These are phyloP conservation scores for Chaetomium olivaceum DNA, from an alignment of 2,329 filamentous ascomycete species.

Conservation along the genomic window DNA sequence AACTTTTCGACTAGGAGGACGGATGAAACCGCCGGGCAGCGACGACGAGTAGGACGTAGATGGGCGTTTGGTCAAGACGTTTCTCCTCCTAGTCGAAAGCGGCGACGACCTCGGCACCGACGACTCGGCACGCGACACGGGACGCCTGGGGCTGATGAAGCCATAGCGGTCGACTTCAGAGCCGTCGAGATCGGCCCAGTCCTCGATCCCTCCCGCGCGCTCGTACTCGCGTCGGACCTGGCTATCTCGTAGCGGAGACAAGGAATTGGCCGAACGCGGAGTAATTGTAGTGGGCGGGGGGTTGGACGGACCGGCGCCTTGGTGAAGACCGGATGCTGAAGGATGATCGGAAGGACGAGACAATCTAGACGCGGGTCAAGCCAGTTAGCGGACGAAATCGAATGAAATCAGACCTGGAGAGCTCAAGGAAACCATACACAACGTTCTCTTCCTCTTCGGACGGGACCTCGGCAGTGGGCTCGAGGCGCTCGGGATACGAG, in stretches of 20 bases:
- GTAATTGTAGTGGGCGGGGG: conserved; percentile 39
- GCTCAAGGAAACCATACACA: conserved; percentile 57
- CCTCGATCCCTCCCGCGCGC: conserved; percentile 61
- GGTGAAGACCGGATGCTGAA: conserved; percentile 25
- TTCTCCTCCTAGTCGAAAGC: conserved; percentile 49
- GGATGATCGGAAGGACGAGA: conserved; percentile 26
- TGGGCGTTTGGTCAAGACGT: conserved; percentile 46
- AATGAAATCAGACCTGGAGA: conserved; percentile 33
- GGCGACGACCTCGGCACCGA: conserved; percentile 47
- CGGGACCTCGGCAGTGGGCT: conserved; percentile 53
- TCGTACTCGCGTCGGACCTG: conserved; percentile 45
- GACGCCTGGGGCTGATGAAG: conserved; percentile 58
- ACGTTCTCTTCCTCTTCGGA: conserved; percentile 55
- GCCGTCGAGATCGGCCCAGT: conserved; percentile 65
- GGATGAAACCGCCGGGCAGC: conserved; percentile 41
- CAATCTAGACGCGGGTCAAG: conserved; percentile 12
- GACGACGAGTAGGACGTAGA: conserved; percentile 42
- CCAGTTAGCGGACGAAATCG: conserved; percentile 13
- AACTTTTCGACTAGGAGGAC: conserved; percentile 54
- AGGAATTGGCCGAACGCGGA: conserved; percentile 48
- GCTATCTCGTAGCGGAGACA: conserved; percentile 47
- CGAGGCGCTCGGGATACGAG: conserved; percentile 49
- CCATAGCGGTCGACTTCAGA: conserved; percentile 67
- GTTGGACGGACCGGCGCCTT: conserved; percentile 35
- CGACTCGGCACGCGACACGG: conserved; percentile 45